These are phyloP conservation scores for Cryptococcus sp. DNA, from an alignment of 1,284 basidiomycete genomes.

Conservation along the genomic window DNA sequence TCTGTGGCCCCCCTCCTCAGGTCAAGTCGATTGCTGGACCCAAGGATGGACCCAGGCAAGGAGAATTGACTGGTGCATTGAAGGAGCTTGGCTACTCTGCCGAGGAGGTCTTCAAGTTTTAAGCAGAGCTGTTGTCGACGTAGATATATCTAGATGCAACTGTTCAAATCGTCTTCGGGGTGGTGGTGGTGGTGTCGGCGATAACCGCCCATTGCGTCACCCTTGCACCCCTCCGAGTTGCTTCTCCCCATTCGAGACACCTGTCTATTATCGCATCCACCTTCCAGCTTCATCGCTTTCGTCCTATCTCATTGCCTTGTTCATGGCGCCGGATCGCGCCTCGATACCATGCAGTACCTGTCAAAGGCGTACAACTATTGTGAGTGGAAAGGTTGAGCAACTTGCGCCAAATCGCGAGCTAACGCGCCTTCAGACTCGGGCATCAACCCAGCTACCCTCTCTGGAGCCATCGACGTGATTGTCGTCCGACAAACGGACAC, in stretches of 20 bases:
- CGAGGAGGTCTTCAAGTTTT: constrained; percentile 56
- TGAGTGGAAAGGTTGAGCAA: constrained; percentile 10
- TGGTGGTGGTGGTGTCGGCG: neutral
- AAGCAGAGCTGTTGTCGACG: constrained; percentile 5
- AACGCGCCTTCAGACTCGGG: constrained; percentile 41
- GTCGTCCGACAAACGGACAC: constrained; percentile 72
- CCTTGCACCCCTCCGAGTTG: no score
- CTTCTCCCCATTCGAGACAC: no score
- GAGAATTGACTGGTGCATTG: constrained; percentile 70
- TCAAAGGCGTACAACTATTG: constrained; percentile 46
- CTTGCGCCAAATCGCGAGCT: neutral
- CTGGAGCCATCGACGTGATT: constrained; percentile 95
- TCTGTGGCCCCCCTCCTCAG: constrained; percentile 89
- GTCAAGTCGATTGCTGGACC: constrained; percentile 63
- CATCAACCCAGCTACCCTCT: constrained; percentile 88
- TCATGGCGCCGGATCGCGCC: no score
- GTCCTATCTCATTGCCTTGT: no score
- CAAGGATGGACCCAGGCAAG: constrained; percentile 66
- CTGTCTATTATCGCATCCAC: no score
- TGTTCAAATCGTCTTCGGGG: neutral
- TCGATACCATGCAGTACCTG: constrained; percentile 39
- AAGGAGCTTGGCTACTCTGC: constrained; percentile 80
- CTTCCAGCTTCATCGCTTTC: no score
- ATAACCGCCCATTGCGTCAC: no score
- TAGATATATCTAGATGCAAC: neutral